Evolutionary conservation across 768 basidiomycete species (phyloP), one percentile per base, ranked within the genome.

Genomic region (Exidia glandulosa): DNA sequence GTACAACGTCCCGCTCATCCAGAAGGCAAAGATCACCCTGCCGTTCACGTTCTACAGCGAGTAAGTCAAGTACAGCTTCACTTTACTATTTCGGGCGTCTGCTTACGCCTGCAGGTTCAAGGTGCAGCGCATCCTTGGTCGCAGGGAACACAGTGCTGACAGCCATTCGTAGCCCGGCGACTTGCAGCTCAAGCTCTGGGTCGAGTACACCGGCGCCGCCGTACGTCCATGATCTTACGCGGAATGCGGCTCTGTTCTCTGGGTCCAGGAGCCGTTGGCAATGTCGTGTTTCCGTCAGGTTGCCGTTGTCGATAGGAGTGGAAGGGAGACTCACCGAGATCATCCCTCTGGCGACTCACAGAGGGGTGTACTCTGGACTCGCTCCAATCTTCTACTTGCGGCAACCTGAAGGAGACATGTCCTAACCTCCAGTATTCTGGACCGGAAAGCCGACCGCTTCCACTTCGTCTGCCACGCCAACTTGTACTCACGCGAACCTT

Each of bases 21-120:
- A 83, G 60, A 79, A 80, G 30, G 71, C 79, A 12, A 84, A 85
- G 65, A 66, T 88, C 56, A 79, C 81, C 62, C 67, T 93, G 58
- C 87, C 89, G 7, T 93, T 83, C 65, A 62, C 75, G 10, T 91
- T 93, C 71, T 74, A 87, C 72, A 90, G 87, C 80, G 88, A 93
- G 90, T 92, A 64, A 72, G 88, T 77, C 2, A 41, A 32, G 41
- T 29, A 32, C 29, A 41, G 47, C 41, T 10, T 52, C 31, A 16
- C 30, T 36, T 45, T 62, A 56, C 62, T 10, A 54, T 59, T 12
- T 58, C 23, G 19, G 13, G 41, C 12, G 16, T 27, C 64, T 61
- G 45, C 61, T 62, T 60, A 65, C 68, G 61, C 57, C 29, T 54
- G 9, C 61, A 87, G 85, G 70, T 85, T 83, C 73, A 85, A 82